phyloP scores from a whole-genome alignment of 495 filamentous ascomycete genomes.

The Neurospora tetrasperma region DNA sequence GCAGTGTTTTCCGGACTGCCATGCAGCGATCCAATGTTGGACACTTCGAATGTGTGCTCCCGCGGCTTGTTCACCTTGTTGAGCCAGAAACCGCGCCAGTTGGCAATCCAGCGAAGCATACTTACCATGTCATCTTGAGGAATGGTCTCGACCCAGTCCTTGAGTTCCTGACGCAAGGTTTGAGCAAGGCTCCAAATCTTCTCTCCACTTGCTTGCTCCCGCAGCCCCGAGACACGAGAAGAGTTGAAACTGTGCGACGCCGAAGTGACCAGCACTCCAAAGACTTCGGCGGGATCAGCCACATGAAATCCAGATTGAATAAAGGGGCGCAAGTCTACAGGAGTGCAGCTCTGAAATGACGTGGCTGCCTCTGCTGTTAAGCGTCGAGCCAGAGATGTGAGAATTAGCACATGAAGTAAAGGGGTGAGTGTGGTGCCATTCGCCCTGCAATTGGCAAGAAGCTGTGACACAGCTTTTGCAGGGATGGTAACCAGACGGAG shows the following conservation, averaged over 20 bases:
- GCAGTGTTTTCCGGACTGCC: conserved; percentile 4
- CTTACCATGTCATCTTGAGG: conserved; percentile 25
- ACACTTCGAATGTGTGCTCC: conserved; percentile 19
- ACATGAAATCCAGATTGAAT: neutral
- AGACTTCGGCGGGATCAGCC: conserved; percentile 2
- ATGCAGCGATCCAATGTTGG: conserved; percentile 22
- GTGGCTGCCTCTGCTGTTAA: conserved; percentile 10
- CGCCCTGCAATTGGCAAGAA: conserved; percentile 19
- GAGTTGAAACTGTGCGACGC: conserved; percentile 14
- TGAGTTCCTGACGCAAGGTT: conserved; percentile 13
- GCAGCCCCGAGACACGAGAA: conserved; percentile 8
- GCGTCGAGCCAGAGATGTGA: conserved; percentile 16
- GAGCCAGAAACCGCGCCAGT: conserved; percentile 22
- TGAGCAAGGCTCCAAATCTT: conserved; percentile 20
- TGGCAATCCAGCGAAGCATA: conserved; percentile 20
- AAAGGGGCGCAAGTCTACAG: conserved; percentile 24
- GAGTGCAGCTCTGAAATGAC: conserved; percentile 19
- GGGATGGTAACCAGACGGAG: conserved; percentile 20
- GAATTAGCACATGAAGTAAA: conserved; percentile 20
- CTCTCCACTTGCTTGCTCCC: conserved; percentile 7
- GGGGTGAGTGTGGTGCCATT: conserved; percentile 25
- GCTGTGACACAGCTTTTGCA: neutral
- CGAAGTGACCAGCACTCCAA: conserved; percentile 23
- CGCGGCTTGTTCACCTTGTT: conserved; percentile 19
- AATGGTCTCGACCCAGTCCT: conserved; percentile 6